These are phyloP conservation scores for Sindora glabra DNA, from an alignment of 306 rosid species.

Conservation along the genomic window DNA sequence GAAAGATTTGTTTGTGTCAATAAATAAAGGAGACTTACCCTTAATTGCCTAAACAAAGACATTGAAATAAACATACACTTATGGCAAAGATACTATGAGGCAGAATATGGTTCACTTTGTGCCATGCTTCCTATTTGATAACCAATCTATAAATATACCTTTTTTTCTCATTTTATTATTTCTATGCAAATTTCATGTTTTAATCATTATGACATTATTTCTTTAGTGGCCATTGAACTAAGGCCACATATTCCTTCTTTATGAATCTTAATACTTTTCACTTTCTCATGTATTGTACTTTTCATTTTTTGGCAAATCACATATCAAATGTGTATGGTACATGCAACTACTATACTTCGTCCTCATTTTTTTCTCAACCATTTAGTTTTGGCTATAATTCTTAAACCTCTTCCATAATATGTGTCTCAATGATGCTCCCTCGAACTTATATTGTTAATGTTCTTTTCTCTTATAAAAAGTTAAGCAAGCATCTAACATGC, in stretches of 20 bases:
- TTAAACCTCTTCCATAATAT: neutral
- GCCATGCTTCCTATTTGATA: slow-evolving; percentile 20
- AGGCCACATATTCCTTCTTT: neutral
- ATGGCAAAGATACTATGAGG: slow-evolving; percentile 26
- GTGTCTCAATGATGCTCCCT: slow-evolving; percentile 12
- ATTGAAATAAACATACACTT: slow-evolving; percentile 4
- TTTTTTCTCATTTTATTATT: too few relatives aligned
- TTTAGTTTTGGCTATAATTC: neutral
- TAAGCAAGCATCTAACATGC: slow-evolving; percentile 4
- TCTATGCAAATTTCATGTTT: too few relatives aligned
- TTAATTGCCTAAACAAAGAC: neutral
- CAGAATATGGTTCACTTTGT: slow-evolving; percentile 8
- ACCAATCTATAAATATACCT: neutral
- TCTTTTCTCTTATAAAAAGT: neutral
- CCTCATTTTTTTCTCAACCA: neutral
- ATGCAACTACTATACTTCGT: too few relatives aligned
- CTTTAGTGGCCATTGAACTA: too few relatives aligned
- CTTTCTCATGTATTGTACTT: slow-evolving; percentile 20
- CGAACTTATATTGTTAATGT: neutral
- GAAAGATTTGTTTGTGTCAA: neutral
- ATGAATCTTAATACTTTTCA: neutral
- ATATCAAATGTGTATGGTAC: neutral
- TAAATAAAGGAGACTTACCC: neutral
- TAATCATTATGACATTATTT: neutral
- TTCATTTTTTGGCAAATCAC: neutral